Evolutionary conservation across 1,139 yeast genomes (phyloP), one percentile per base, ranked within the genome.

Genomic region (Yamadazyma atlantica): DNA sequence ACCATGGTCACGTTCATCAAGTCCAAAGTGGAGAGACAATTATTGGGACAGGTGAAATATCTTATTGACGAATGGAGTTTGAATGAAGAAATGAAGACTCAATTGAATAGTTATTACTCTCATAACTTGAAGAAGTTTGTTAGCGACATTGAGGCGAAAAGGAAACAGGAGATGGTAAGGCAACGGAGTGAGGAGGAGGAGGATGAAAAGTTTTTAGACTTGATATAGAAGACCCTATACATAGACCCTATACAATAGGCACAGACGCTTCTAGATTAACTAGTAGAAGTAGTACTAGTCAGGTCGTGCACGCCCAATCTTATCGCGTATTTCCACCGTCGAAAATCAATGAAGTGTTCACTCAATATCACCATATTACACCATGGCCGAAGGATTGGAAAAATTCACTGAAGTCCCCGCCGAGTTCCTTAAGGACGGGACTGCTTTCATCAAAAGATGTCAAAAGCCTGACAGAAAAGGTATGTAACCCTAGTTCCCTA

Each of bases 401-500:
- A 87, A 86, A 68, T 61, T 88, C 48, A 78, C 94, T 33, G 96
- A 90, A 61, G 84, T 87, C 48, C 97, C 97, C 51, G 76, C 82
- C 50, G 96, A 88, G 60, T 89, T 90, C 72, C 72, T 89, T 66
- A 86, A 81, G 68, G 97, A 90, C 55, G 96, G 97, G 48, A 68
- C 82, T 46, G 88, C 90, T 44, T 92, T 92, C 64, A 74, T 92
- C 55, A 79, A 80, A 62, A 87, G 88, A 68, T 90, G 97, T 73
- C 85, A 92, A 60, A 92, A 90, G 70, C 98, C 98, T 51, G 84
- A 83, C 62, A 73, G 76, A 61, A 85, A 84, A 65, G 85, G 85
- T 80, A 66, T 52, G 83, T 73, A 7, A 23, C 12, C 4, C 12
- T 10, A 11, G n/a, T n/a, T n/a, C n/a, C n/a, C n/a, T n/a, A n/a